These are phyloP conservation scores for Fusarium sp. DNA, from an alignment of 2,329 filamentous ascomycete genomes.

Conservation along the genomic window DNA sequence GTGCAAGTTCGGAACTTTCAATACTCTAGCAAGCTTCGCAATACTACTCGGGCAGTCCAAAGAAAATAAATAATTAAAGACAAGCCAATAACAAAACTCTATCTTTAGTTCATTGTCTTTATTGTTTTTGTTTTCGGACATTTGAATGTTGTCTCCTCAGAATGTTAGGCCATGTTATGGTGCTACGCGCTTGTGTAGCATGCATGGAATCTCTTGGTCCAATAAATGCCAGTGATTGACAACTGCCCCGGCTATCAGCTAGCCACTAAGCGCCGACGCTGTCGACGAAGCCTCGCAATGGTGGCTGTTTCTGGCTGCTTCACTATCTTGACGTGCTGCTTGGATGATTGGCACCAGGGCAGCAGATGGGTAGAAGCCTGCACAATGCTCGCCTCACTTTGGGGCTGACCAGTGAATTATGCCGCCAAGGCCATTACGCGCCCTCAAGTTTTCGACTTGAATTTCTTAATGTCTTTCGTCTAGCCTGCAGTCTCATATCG, in stretches of 20 bases:
- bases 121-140: background rate
- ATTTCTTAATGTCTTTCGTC: accelerated
- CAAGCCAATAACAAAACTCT: too few species aligned
- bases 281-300: background rate
- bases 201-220: background rate
- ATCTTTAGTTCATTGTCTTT: too few species aligned
- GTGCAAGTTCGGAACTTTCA: background rate
- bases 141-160: background rate
- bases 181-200: background rate
- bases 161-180: accelerated
- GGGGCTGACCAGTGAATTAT: background rate
- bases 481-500: accelerated
- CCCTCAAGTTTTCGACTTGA: background rate
- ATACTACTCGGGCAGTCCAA: accelerated
- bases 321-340: background rate
- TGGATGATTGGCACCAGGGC: background rate
- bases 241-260: background rate
- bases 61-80: background rate
- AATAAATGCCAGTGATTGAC: background rate
- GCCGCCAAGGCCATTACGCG: background rate
- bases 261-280: background rate
- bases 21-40: background rate
- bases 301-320: accelerated
- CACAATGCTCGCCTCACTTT: background rate
- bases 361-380: background rate